These are phyloP conservation scores for Hypericum perforatum DNA, from an alignment of 345 rosid genomes.

Conservation along the genomic window DNA sequence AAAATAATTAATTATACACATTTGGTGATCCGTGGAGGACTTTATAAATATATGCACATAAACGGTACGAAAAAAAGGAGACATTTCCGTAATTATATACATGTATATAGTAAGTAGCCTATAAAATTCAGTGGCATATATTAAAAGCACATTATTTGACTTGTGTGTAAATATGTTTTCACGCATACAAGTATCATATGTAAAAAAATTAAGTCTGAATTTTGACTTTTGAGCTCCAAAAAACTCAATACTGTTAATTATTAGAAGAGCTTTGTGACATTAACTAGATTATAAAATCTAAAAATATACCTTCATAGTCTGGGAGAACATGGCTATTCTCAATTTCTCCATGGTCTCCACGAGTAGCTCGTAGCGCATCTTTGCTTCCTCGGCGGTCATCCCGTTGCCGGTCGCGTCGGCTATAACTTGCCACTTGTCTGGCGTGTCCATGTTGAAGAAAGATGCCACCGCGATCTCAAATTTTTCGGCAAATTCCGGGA, in stretches of 20 bases:
- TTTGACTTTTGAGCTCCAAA: no score
- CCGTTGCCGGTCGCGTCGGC: constrained; percentile 85
- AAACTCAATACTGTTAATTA: background rate
- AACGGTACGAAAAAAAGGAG: no score
- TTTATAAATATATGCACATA: no score
- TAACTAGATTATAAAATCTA: constrained; percentile 1
- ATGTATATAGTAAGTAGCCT: no score
- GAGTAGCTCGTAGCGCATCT: constrained; percentile 66
- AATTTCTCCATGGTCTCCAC: constrained; percentile 57
- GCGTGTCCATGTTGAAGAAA: constrained; percentile 89
- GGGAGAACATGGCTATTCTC: constrained; percentile 86
- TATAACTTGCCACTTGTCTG: constrained; percentile 90
- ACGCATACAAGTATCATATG: no score
- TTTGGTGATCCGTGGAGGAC: no score
- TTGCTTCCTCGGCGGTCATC: constrained; percentile 77
- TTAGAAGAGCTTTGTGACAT: constrained; percentile 7
- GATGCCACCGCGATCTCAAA: constrained; percentile 89
- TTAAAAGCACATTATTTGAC: no score
- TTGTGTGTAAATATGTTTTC: no score
- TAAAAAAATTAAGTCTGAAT: no score
- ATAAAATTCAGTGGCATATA: no score
- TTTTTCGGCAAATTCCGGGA: constrained; percentile 76
- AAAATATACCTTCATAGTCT: constrained; percentile 4
- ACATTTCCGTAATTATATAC: no score
- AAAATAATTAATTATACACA: background rate